phyloP scores from a whole-genome alignment of 345 rosid genomes.

The Citrus reticulata region DNA sequence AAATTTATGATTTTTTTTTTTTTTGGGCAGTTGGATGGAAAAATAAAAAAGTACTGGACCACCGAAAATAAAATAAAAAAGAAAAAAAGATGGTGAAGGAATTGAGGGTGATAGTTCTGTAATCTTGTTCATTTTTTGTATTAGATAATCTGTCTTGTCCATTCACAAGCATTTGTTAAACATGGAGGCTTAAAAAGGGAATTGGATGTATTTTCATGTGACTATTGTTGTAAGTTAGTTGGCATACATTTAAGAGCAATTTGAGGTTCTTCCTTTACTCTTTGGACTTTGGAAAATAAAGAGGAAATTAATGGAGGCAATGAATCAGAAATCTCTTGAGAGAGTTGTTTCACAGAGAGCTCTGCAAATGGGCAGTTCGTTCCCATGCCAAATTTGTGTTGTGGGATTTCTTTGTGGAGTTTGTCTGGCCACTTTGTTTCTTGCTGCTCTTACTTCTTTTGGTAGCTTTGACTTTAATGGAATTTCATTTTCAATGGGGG shows the following conservation, averaged over 20 bases:
- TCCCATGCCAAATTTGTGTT: constrained; percentile 88
- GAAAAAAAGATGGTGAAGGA: constrained; percentile 10
- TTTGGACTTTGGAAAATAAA: background rate
- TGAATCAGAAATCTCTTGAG: constrained; percentile 65
- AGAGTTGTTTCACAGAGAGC: constrained; percentile 83
- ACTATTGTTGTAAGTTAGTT: constrained; percentile 16
- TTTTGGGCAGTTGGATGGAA: constrained; percentile 24
- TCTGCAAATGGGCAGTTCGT: constrained; percentile 76
- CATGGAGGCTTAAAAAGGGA: background rate
- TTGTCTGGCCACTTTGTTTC: constrained; percentile 76
- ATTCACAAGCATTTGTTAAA: constrained; percentile 1
- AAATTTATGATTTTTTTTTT: background rate
- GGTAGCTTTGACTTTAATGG: constrained; percentile 52
- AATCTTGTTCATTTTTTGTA: constrained; percentile 2
- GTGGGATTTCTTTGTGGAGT: constrained; percentile 85
- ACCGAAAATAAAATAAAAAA: background rate
- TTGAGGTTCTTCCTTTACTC: background rate
- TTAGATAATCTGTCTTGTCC: background rate
- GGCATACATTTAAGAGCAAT: background rate
- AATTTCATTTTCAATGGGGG: constrained; percentile 47
- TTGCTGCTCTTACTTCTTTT: constrained; percentile 79
- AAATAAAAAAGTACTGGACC: constrained; percentile 19
- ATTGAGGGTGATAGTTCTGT: constrained; percentile 19
- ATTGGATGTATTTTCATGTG: constrained; percentile 21
- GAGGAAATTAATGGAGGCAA: constrained; percentile 40